Evolutionary conservation across 306 rosid genomes (phyloP), one percentile per base, ranked within the genome.

Genomic region (Carpinus fangiana): DNA sequence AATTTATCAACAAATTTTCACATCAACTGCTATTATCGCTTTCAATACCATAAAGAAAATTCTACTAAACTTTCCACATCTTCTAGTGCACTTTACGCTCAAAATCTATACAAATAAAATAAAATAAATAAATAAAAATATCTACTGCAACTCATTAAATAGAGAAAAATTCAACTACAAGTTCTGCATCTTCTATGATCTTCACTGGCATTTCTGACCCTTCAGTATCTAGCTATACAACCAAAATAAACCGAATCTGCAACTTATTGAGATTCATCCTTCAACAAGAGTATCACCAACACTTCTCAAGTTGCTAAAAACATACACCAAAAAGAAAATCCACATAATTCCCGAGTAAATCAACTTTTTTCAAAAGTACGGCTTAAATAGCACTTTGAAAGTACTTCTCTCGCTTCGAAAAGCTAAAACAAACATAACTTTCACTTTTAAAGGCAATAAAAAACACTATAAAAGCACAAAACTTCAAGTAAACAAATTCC

Each of bases 21-120:
- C 50, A 67, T 67, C 72, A 67, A 67, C 72, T 67, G 50, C 26
- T 4, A 67, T 23, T 21, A 8, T 59, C 65, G 4, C 72, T n/a
- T 38, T 28, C n/a, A 43, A 61, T 61, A 26, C 18, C 43, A n/a
- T 10, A 43, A 67, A 38, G 26, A 67, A 38, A 41, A 17, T 36
- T 41, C 14, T 8, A 41, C 31, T 41, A 38, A 26, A 67, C n/a
- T 41, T 17, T 67, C 17, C 13, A 7, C 72, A 67, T 18, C 51
- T 67, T n/a, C 47, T 41, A 10, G 31, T n/a, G n/a, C n/a, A 67
- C 18, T 67, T 12, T 67, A 4, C 6, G 50, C 72, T 31, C 41
- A 61, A 67, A 67, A 67, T 67, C 11, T 8, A 38, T n/a, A 18
- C 4, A 8, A 67, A 41, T n/a, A 8, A 67, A 2, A 23, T 23